Conservation (phyloP, 1,284 basidiomycete genomes). For the Rhodotorula sp. region DNA sequence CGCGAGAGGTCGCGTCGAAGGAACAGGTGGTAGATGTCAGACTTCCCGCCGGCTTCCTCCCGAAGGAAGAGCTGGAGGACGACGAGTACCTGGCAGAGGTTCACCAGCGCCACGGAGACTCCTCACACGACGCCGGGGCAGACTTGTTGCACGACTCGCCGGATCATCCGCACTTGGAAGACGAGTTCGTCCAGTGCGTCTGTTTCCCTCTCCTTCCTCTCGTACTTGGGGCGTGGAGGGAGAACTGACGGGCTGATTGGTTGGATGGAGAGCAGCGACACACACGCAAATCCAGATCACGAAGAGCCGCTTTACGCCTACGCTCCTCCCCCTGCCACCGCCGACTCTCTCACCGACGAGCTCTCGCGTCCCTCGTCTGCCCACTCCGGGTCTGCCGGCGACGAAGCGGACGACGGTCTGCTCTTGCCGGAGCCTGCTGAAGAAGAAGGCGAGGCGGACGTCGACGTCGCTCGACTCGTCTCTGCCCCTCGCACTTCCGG, state of each 20-base stretch:
- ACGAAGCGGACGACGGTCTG: too few relatives aligned
- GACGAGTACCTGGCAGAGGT: constrained; percentile 17
- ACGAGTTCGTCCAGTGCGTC: constrained; percentile 24
- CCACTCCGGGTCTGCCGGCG: too few relatives aligned
- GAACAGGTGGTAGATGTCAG: constrained; percentile 7
- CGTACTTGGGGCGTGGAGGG: background rate
- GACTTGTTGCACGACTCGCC: constrained; percentile 12
- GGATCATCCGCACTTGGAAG: background rate
- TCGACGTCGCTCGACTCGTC: background rate
- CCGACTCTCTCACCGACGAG: too few relatives aligned
- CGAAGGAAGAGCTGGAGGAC: background rate
- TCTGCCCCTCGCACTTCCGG: background rate
- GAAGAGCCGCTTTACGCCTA: background rate
- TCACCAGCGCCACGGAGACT: constrained; percentile 16
- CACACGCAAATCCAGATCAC: background rate
- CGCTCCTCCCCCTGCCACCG: too few relatives aligned
- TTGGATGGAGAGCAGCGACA: background rate
- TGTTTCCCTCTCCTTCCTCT: background rate
- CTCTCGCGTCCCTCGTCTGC: too few relatives aligned
- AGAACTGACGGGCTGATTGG: background rate
- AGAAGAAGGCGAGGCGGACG: background rate
- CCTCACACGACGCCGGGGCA: constrained; percentile 3
- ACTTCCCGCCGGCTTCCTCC: constrained; percentile 11
- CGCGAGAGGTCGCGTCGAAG: too few relatives aligned
- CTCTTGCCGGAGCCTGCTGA: too few relatives aligned